Evolutionary conservation across 73 alveolate genomes (phyloP).

Genomic region (Symbiodinium pilosum): DNA sequence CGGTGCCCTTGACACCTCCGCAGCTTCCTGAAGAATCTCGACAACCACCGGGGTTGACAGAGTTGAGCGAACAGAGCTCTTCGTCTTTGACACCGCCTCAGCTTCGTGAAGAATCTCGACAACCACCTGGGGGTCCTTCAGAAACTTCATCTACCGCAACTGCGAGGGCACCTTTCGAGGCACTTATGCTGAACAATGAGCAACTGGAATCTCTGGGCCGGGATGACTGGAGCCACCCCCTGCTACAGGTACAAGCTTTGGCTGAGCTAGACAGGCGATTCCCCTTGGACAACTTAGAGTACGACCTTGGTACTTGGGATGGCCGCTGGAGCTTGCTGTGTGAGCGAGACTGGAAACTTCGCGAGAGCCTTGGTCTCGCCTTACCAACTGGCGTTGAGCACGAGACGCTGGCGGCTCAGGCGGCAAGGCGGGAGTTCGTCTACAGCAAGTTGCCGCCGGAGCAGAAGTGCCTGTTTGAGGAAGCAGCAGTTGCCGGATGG

Average conservation of each 20-base stretch:
- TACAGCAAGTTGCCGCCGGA: neutral
- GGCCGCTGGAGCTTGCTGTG: constrained; percentile 1
- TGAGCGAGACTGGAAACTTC: constrained; percentile 1
- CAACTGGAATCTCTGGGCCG: neutral
- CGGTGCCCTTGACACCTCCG: neutral
- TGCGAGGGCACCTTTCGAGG: neutral
- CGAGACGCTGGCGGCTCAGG: neutral
- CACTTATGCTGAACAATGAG: neutral
- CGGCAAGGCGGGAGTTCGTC: neutral
- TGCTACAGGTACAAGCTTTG: constrained; percentile 25
- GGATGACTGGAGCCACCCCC: neutral
- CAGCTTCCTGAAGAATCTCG: neutral
- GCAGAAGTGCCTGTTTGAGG: neutral
- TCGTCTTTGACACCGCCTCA: too few species aligned
- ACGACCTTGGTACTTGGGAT: constrained; percentile 26
- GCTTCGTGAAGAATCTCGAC: neutral
- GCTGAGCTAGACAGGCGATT: neutral
- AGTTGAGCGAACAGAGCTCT: neutral
- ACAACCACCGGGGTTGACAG: neutral
- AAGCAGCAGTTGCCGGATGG: neutral
- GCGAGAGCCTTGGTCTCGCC: neutral
- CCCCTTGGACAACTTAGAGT: neutral
- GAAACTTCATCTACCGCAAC: neutral
- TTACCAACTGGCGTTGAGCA: neutral
- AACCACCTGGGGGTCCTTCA: neutral